These are phyloP conservation scores for Paulinella micropora DNA, from an alignment of 78 protist genomes.

Conservation along the genomic window DNA sequence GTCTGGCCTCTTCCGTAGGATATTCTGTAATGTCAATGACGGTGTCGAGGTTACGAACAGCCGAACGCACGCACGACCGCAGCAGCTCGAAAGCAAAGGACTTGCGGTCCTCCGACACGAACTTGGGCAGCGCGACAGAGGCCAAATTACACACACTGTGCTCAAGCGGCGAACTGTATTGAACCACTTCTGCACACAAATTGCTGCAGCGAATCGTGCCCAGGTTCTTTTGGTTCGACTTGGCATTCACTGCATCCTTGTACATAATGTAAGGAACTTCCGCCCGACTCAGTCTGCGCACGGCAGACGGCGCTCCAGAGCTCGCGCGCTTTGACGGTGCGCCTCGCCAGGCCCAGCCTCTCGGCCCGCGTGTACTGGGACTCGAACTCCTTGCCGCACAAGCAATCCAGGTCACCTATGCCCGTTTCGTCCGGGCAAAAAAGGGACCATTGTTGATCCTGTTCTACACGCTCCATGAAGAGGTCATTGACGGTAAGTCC, in stretches of 20 bases:
- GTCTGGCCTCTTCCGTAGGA: constrained; percentile 79
- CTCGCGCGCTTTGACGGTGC: constrained; percentile 68
- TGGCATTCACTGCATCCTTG: too few species aligned
- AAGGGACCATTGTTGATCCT: constrained; percentile 72
- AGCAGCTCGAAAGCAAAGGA: too few species aligned
- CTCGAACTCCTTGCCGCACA: constrained; percentile 62
- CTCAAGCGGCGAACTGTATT: too few species aligned
- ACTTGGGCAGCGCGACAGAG: too few species aligned
- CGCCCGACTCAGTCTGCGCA: constrained; percentile 78
- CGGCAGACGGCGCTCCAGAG: constrained; percentile 85
- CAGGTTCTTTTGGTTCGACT: too few species aligned
- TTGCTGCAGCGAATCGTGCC: too few species aligned
- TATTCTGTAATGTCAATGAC: constrained; percentile 82
- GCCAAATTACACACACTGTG: too few species aligned
- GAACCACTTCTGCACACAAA: too few species aligned
- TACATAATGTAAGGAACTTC: too few species aligned
- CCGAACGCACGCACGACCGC: too few species aligned
- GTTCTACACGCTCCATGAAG: constrained; percentile 89
- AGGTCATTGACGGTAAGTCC: constrained; percentile 96
- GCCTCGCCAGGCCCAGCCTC: constrained; percentile 49
- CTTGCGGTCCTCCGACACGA: too few species aligned
- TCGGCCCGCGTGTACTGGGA: constrained; percentile 68
- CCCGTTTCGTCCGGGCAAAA: constrained; percentile 75
- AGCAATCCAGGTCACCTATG: background rate
- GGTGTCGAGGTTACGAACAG: too few species aligned